phyloP scores from a whole-genome alignment of 2,329 filamentous ascomycete species.

The Aspergillus sp. region DNA sequence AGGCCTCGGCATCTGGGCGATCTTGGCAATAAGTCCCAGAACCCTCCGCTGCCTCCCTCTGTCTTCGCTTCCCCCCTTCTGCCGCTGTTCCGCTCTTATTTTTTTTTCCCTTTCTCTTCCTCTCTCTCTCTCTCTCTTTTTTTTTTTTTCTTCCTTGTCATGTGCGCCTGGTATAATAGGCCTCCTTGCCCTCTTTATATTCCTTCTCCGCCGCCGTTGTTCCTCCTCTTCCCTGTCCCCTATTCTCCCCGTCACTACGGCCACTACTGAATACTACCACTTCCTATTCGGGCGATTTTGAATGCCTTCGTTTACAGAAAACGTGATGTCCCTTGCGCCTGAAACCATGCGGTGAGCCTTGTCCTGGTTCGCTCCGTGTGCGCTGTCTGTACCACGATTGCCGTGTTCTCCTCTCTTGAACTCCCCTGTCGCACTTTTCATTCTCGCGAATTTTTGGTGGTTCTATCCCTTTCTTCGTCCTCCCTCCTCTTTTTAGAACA shows the following conservation, averaged over 20 bases:
- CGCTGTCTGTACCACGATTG: slow-evolving; percentile 11
- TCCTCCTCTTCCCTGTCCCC: background rate
- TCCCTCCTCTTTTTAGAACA: background rate
- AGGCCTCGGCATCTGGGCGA: slow-evolving; percentile 28
- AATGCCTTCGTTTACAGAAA: too few relatives aligned
- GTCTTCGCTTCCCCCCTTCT: slow-evolving; percentile 8
- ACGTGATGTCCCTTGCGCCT: slow-evolving; percentile 13
- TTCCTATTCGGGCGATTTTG: too few relatives aligned
- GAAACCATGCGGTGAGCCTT: slow-evolving; percentile 5
- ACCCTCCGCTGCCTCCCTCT: slow-evolving; percentile 2
- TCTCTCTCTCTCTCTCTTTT: slow-evolving; percentile 1
- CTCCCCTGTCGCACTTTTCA: slow-evolving; percentile 6
- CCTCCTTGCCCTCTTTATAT: background rate
- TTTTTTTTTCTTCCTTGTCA: background rate
- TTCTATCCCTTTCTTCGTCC: slow-evolving; percentile 3
- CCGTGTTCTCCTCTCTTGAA: slow-evolving; percentile 11
- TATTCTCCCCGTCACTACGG: background rate
- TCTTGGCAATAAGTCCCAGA: slow-evolving; percentile 13
- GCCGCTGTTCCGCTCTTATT: slow-evolving; percentile 4
- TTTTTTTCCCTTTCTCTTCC: background rate
- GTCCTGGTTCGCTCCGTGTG: slow-evolving; percentile 14
- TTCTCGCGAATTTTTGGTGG: slow-evolving; percentile 11
- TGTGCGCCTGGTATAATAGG: background rate
- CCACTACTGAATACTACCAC: background rate
- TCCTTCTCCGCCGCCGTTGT: background rate